These are phyloP conservation scores for Naganishia vaughanmartiniae DNA, from an alignment of 768 basidiomycete genomes.

Conservation along the genomic window DNA sequence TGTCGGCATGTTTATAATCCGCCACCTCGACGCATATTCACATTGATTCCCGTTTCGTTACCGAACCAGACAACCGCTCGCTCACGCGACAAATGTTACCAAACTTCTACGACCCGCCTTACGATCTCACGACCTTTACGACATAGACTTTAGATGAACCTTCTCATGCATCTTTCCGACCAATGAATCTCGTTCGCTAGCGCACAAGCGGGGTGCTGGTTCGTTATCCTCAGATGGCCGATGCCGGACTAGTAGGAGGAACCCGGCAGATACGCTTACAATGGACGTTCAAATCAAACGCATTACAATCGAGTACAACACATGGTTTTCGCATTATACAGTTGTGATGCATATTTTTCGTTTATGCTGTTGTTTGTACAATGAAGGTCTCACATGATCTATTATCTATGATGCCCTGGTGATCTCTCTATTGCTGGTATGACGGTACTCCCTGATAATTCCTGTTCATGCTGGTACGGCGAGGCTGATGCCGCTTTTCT, in stretches of 20 bases:
- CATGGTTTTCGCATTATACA: not conserved
- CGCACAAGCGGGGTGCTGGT: not conserved
- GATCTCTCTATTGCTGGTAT: not conserved
- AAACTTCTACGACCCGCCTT: not conserved
- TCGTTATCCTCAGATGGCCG: not conserved
- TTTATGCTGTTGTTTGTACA: not conserved
- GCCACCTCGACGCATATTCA: not conserved
- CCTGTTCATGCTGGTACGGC: not conserved
- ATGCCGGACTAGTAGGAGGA: not conserved
- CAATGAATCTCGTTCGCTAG: not conserved
- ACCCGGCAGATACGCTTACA: not conserved
- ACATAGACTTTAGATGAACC: slow-evolving; percentile 18
- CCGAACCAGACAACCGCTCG: not conserved
- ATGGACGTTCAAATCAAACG: not conserved
- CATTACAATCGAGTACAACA: not conserved
- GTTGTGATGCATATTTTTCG: not conserved
- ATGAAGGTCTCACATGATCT: not conserved
- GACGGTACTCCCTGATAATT: not conserved
- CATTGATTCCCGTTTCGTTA: slow-evolving; percentile 12
- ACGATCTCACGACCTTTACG: slow-evolving; percentile 9
- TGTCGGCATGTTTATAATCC: slow-evolving; percentile 8
- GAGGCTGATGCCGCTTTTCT: not conserved
- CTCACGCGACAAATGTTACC: not conserved
- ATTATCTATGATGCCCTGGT: not conserved
- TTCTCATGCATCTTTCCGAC: not conserved